Evolutionary conservation across 306 rosid species (phyloP).

Genomic region (Cucurbita argyrosperma): DNA sequence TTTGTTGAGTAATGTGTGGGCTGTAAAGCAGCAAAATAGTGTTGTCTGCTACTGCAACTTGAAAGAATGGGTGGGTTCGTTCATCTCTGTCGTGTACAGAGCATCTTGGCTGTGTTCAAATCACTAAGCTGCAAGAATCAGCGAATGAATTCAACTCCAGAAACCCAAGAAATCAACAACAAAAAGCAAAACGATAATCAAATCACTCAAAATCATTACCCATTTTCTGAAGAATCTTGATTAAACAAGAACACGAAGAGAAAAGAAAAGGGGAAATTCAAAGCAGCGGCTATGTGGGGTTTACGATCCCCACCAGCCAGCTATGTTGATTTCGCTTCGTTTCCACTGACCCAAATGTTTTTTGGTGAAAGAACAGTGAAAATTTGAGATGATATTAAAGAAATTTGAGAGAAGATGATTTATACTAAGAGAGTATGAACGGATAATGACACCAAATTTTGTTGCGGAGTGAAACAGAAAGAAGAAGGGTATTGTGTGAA

Average conservation of each 20-base stretch:
- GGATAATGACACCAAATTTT: neutral
- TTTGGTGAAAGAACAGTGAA: neutral
- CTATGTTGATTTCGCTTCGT: slow-evolving; percentile 72
- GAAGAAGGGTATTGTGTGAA: neutral
- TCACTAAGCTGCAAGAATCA: neutral
- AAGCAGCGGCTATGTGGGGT: slow-evolving; percentile 49
- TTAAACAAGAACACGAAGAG: neutral
- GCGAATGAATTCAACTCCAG: slow-evolving; percentile 8
- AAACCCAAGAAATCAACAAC: neutral
- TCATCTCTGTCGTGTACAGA: slow-evolving; percentile 35
- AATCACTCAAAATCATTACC: neutral
- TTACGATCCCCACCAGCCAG: slow-evolving; percentile 76
- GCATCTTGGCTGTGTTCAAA: slow-evolving; percentile 36
- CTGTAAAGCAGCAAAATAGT: slow-evolving; percentile 67
- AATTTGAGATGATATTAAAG: neutral
- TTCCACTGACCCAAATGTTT: slow-evolving; percentile 4
- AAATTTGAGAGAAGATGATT: neutral
- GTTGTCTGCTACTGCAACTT: slow-evolving; percentile 75
- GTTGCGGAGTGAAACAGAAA: neutral
- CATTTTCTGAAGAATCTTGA: neutral
- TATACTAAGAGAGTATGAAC: slow-evolving; percentile 1
- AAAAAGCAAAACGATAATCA: neutral
- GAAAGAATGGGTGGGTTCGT: slow-evolving; percentile 24
- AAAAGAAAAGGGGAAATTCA: slow-evolving; percentile 14
- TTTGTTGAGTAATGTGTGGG: slow-evolving; percentile 34